These are phyloP conservation scores for Tetracladium setigerum DNA, from an alignment of 495 filamentous ascomycete genomes.

Conservation along the genomic window DNA sequence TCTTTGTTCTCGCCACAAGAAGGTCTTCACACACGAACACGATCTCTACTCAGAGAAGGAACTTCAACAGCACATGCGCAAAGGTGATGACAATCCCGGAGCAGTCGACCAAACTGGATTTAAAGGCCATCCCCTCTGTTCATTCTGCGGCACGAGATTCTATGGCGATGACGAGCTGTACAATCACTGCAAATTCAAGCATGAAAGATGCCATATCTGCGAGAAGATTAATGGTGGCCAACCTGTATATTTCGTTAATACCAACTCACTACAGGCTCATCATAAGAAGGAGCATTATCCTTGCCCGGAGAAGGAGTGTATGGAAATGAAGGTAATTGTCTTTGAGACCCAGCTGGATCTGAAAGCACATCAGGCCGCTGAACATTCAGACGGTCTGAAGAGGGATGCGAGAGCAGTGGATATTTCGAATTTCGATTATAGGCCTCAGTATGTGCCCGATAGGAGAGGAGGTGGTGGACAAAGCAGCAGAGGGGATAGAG, in stretches of 20 bases:
- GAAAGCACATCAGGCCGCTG: slow-evolving; percentile 76
- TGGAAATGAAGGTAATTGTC: slow-evolving; percentile 97
- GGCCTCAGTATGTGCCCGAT: slow-evolving; percentile 59
- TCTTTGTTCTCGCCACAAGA: slow-evolving; percentile 90
- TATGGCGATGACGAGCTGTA: slow-evolving; percentile 96
- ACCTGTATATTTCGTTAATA: slow-evolving; percentile 84
- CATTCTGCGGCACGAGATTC: slow-evolving; percentile 84
- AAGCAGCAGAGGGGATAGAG: slow-evolving; percentile 28
- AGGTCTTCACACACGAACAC: slow-evolving; percentile 97
- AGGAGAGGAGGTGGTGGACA: slow-evolving; percentile 43
- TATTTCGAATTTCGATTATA: slow-evolving; percentile 75
- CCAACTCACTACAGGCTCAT: slow-evolving; percentile 74
- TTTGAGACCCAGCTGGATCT: slow-evolving; percentile 92
- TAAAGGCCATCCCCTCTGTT: slow-evolving; percentile 90
- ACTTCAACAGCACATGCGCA: slow-evolving; percentile 77
- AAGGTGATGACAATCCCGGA: slow-evolving; percentile 87
- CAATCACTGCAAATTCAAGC: slow-evolving; percentile 80
- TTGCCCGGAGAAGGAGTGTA: slow-evolving; percentile 76
- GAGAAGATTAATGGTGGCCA: slow-evolving; percentile 62
- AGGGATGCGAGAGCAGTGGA: slow-evolving; percentile 83
- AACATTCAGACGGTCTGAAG: slow-evolving; percentile 65
- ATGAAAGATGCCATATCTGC: slow-evolving; percentile 93
- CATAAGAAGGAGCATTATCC: slow-evolving; percentile 83
- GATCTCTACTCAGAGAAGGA: slow-evolving; percentile 81
- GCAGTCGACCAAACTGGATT: slow-evolving; percentile 91